Percentiles rank a stretch among this genome's conserved stretches.
These are phyloP conservation scores for Mycena rosella DNA, from an alignment of 768 basidiomycete genomes.

Conservation along the genomic window DNA sequence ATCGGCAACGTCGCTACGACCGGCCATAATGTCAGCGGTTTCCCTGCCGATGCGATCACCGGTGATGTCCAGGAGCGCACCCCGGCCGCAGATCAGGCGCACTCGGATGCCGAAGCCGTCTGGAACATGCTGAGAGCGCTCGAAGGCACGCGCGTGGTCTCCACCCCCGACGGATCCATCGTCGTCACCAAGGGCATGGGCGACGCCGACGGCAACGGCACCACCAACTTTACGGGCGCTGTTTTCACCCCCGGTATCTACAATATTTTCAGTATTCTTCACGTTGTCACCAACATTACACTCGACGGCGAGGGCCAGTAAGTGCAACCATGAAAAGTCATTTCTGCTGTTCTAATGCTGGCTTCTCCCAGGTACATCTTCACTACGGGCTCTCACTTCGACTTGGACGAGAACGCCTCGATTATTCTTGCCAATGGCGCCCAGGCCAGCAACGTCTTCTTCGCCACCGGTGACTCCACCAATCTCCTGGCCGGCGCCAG, in stretches of 20 bases:
- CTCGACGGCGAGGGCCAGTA: conserved; percentile 22
- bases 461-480: conserved; percentile 16
- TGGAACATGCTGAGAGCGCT: conserved; percentile 22
- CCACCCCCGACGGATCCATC: conserved; percentile 15
- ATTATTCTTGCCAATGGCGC: conserved; percentile 20
- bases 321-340: conserved; percentile 21
- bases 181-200: conserved; percentile 20
- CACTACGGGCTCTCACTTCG: conserved; percentile 19
- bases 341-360: conserved; percentile 17
- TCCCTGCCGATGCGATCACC: conserved; percentile 17
- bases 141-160: conserved; percentile 15
- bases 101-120: conserved; percentile 18
- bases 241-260: conserved; percentile 21
- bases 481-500: conserved; percentile 19
- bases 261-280: conserved; percentile 20
- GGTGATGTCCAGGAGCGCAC: conserved; percentile 19
- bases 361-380: conserved; percentile 21
- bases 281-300: conserved; percentile 21
- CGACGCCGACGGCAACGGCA: conserved; percentile 18
- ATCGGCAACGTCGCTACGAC: conserved; percentile 22
- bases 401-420: conserved; percentile 20
- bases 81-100: conserved; percentile 10
- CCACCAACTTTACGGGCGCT: conserved; percentile 20
- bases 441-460: conserved; percentile 15
- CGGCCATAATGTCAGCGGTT: conserved; percentile 16